Percentiles rank a stretch among this genome's conserved stretches.
Evolutionary conservation across 129 eudicot genomes (phyloP).

Genomic region (Pseudognaphalium luteoalbum): DNA sequence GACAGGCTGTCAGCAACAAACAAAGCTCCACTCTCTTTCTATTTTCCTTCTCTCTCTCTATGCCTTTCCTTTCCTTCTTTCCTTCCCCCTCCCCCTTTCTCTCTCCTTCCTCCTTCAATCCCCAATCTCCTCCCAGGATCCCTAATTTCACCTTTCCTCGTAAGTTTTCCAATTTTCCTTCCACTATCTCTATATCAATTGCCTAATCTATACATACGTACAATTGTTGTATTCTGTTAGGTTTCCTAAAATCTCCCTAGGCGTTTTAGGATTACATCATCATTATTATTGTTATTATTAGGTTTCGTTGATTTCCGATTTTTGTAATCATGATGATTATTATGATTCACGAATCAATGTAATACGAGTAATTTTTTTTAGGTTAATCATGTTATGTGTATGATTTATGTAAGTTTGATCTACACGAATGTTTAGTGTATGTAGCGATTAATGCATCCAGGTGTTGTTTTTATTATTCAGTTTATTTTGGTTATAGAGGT

Average conservation of each 20-base stretch:
- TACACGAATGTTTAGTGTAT: background rate
- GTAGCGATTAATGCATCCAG: background rate
- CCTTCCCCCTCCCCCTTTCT: constrained; percentile 19
- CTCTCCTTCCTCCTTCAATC: constrained; percentile 19
- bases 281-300: background rate
- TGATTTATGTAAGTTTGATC: too few species aligned
- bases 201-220: background rate
- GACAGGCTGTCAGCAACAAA: constrained; percentile 97
- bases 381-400: background rate
- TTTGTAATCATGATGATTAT: background rate
- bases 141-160: constrained; percentile 24
- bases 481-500: constrained; percentile 1
- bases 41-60: background rate
- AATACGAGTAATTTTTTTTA: too few species aligned
- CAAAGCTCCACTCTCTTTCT: constrained; percentile 47
- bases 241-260: constrained; percentile 17
- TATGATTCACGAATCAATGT: background rate
- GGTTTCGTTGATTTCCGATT: background rate
- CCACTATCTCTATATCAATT: constrained; percentile 6
- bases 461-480: background rate
- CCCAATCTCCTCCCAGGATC: constrained; percentile 21
- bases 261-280: background rate
- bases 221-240: constrained; percentile 1
- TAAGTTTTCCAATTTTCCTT: constrained; percentile 23
- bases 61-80: constrained; percentile 35